phyloP scores from a whole-genome alignment of 1,284 basidiomycete species.

The Boletellus deceptivus region DNA sequence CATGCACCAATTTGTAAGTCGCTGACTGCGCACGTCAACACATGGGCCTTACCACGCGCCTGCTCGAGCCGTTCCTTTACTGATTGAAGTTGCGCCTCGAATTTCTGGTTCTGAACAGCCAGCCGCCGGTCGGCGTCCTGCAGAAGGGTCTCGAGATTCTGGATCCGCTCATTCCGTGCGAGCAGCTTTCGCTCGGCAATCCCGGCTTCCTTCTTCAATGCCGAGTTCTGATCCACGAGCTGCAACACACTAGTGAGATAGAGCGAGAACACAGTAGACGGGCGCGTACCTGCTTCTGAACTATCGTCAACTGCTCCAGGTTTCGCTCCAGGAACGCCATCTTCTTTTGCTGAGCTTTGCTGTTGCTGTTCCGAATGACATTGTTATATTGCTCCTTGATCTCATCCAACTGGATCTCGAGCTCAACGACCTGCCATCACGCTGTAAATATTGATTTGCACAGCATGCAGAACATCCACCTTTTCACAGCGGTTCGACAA shows the following conservation, averaged over 20 bases:
- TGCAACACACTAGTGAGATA: constrained; percentile 34
- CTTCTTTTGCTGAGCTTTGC: constrained; percentile 98
- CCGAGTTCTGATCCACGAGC: constrained; percentile 98
- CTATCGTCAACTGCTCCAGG: constrained; percentile 90
- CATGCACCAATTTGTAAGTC: constrained; percentile 14
- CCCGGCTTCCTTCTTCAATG: constrained; percentile 96
- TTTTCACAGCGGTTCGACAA: constrained; percentile 99
- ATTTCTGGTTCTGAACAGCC: constrained; percentile 91
- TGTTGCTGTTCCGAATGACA: constrained; percentile 96
- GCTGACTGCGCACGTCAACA: constrained; percentile 1
- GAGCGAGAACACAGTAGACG: neutral
- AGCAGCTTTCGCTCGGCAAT: constrained; percentile 95
- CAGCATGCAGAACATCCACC: constrained; percentile 44
- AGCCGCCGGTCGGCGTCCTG: constrained; percentile 93
- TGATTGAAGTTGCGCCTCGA: constrained; percentile 88
- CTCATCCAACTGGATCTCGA: constrained; percentile 98
- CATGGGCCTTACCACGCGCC: constrained; percentile 72
- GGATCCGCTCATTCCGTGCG: constrained; percentile 96
- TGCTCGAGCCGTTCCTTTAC: constrained; percentile 92
- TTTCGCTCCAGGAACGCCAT: constrained; percentile 99
- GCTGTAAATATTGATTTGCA: constrained; percentile 7
- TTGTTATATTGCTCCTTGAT: constrained; percentile 99
- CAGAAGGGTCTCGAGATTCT: constrained; percentile 88
- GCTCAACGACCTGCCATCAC: constrained; percentile 83
- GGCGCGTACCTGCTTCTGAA: constrained; percentile 87